Conservation (phyloP, 2,329 filamentous ascomycete genomes). For the Xylaria sp. region DNA sequence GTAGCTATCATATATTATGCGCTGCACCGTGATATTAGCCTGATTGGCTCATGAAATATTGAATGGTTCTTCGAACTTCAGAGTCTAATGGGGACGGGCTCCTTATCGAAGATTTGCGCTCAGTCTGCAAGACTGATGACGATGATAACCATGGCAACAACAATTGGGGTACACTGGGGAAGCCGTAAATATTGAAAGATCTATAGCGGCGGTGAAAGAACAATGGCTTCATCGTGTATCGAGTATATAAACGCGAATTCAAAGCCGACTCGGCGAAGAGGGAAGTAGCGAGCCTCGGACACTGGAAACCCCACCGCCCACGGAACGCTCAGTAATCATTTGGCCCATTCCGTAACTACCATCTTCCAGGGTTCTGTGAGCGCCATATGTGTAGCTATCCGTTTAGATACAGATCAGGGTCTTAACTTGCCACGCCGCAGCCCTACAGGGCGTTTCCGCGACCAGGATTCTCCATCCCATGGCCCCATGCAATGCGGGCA, state of each 20-base stretch:
- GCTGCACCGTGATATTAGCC: not conserved
- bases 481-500: not conserved
- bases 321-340: not conserved
- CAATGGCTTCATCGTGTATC: not conserved
- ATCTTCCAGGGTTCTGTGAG: not conserved
- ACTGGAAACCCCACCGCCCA: no score
- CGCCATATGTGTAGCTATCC: not conserved
- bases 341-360: not conserved
- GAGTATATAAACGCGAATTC: not conserved
- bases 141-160: not conserved
- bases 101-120: not conserved
- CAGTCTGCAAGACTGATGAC: not conserved
- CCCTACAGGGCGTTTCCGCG: conserved; percentile 6
- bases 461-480: not conserved
- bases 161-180: not conserved
- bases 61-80: not conserved
- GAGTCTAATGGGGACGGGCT: not conserved
- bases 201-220: not conserved
- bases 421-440: not conserved
- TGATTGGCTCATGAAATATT: not conserved
- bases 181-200: not conserved
- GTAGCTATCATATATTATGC: not conserved
- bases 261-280: not conserved
- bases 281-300: no score
- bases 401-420: not conserved